Percentiles rank a stretch among this genome's conserved stretches.
phyloP scores from a whole-genome alignment of 805 yeast species.

The Metschnikowia similis region DNA sequence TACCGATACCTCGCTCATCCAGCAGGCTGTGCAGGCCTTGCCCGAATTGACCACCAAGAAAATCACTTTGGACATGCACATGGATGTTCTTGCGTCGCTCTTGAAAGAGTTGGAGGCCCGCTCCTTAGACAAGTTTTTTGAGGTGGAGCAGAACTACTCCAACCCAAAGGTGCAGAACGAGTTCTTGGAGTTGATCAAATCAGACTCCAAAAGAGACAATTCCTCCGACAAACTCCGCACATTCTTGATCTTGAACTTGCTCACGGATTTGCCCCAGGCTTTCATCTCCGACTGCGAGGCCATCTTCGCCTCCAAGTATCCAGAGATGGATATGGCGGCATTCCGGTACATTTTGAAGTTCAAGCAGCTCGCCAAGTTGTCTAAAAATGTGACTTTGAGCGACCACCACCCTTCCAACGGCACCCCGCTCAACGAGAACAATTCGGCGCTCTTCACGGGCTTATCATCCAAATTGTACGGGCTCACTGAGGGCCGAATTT shows the following conservation, averaged over 20 bases:
- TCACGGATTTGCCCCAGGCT: conserved; percentile 35
- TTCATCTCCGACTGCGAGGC: conserved; percentile 54
- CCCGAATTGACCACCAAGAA: conserved; percentile 92
- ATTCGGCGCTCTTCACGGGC: conserved; percentile 64
- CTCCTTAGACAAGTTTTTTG: conserved; percentile 85
- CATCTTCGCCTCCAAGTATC: conserved; percentile 49
- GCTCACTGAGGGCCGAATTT: conserved; percentile 73
- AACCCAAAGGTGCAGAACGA: conserved; percentile 55
- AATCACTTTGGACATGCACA: conserved; percentile 88
- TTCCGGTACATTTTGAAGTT: conserved; percentile 72
- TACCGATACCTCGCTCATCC: conserved; percentile 62
- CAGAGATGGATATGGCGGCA: conserved; percentile 53
- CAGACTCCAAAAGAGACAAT: conserved; percentile 52
- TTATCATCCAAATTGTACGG: conserved; percentile 75
- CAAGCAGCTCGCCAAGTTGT: conserved; percentile 67
- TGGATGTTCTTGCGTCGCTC: conserved; percentile 86
- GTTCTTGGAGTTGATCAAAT: conserved; percentile 56
- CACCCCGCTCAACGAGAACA: conserved; percentile 29
- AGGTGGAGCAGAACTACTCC: conserved; percentile 79
- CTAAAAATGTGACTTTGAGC: conserved; percentile 16
- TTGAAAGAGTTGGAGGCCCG: conserved; percentile 82
- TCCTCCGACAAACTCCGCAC: conserved; percentile 83
- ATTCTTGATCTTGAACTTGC: conserved; percentile 70
- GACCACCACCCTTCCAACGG: conserved; percentile 28
- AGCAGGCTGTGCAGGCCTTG: conserved; percentile 83